Percentiles rank a stretch among this genome's conserved stretches.
phyloP scores from a whole-genome alignment of 768 basidiomycete genomes.

The Lactarius deliciosus region DNA sequence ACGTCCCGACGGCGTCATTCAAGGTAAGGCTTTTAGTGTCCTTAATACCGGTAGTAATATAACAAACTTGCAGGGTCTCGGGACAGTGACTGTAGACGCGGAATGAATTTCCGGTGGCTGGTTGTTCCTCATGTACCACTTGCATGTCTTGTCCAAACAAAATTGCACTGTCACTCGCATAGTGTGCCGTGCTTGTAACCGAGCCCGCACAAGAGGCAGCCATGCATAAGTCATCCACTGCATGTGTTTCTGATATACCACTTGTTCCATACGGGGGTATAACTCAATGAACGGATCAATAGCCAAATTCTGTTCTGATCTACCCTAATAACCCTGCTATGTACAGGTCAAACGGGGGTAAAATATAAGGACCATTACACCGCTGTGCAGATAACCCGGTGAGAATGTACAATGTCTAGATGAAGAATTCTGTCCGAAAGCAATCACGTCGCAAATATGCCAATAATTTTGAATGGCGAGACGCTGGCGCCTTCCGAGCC shows the following conservation, averaged over 20 bases:
- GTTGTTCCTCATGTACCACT: constrained; percentile 6
- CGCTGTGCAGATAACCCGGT: background rate
- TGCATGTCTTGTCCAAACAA: constrained; percentile 6
- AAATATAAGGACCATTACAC: constrained; percentile 9
- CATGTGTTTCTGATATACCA: background rate
- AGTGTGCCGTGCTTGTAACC: background rate
- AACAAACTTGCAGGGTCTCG: constrained; percentile 60
- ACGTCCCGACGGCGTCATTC: constrained; percentile 75
- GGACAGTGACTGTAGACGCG: constrained; percentile 79
- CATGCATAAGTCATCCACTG: background rate
- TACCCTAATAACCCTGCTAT: constrained; percentile 6
- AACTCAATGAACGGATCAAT: background rate
- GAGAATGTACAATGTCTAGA: constrained; percentile 5
- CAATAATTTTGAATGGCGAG: constrained; percentile 85
- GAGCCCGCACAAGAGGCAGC: background rate
- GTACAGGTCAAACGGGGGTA: background rate
- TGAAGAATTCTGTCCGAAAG: background rate
- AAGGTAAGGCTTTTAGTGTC: constrained; percentile 58
- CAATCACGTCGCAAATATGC: constrained; percentile 75
- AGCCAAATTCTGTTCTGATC: background rate
- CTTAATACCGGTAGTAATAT: constrained; percentile 18
- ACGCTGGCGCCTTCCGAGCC: constrained; percentile 86
- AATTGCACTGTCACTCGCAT: background rate
- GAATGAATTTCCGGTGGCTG: constrained; percentile 49
- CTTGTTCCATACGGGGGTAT: background rate